Evolutionary conservation across 768 basidiomycete species (phyloP), one percentile per base, ranked within the genome.

Genomic region (Filobasidium floriforme): DNA sequence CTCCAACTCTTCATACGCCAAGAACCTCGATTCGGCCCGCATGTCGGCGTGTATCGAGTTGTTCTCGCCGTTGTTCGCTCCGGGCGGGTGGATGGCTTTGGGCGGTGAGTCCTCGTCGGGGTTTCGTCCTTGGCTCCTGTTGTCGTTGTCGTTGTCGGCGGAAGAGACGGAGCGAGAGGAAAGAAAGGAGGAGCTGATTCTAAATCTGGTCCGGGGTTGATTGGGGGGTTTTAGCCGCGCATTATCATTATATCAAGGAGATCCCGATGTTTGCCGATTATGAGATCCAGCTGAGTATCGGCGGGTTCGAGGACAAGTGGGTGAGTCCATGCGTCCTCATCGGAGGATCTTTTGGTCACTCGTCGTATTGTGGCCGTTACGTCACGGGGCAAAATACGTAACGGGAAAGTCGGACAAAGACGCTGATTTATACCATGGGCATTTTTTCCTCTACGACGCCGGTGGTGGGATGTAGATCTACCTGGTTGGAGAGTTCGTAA

Each of bases 261-360:
- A 76, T 79, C 41, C 77, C 76, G 5, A 67, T 78, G 1, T 67
- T 73, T 18, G 49, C 71, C 1, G 70, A 73, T 15, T 79, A 77
- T 66, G 70, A 74, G 26, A 73, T 79, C 67, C 75, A 77, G 55
- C 66, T 73, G 11, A 67, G 68, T n/a, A 71, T 71, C 46, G 73
- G 70, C 12, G 79, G 79, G n/a, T 78, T 73, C 71, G 79, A 75
- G 12, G 75, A 76, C 43, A 79, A 79, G 61, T 79, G 79, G 79
- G 61, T 72, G 52, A 62, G 70, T 61, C 19, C 28, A n/a, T n/a
- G 18, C 46, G n/a, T n/a, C n/a, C n/a, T n/a, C n/a, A n/a, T n/a
- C n/a, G n/a, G n/a, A n/a, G n/a, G n/a, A n/a, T n/a, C n/a, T n/a
- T n/a, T n/a, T n/a, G n/a, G n/a, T 51, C 18, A 6, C 46, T 12